Percentiles rank a stretch among this genome's conserved stretches.
These are phyloP conservation scores for Fraxinus albicans DNA, from an alignment of 305 asterid species.

Conservation along the genomic window DNA sequence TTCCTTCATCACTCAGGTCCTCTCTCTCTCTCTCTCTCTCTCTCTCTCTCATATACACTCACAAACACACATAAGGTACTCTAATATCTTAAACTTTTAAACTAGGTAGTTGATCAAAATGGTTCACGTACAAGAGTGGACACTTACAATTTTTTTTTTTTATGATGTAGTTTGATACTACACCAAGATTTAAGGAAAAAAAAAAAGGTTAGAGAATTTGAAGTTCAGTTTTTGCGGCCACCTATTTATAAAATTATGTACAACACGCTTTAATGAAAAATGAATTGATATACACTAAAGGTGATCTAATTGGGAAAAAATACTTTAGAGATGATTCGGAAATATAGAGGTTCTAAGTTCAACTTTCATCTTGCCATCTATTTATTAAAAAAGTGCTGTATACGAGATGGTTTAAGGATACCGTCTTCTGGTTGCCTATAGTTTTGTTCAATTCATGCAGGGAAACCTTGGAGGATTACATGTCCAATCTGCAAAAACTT, in stretches of 20 bases:
- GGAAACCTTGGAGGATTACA: constrained; percentile 50
- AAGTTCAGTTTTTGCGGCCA: not conserved
- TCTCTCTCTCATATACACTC: not conserved
- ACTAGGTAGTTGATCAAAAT: too few species aligned
- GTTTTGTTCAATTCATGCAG: constrained; percentile 25
- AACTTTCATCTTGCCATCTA: too few species aligned
- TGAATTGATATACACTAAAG: not conserved
- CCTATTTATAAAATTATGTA: not conserved
- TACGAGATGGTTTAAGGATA: not conserved
- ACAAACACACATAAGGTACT: too few species aligned
- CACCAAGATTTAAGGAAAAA: too few species aligned
- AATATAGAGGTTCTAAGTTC: too few species aligned
- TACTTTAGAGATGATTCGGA: too few species aligned
- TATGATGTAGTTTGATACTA: too few species aligned
- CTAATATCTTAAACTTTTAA: too few species aligned
- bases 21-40: not conserved
- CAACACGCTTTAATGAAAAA: not conserved
- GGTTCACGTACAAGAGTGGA: too few species aligned
- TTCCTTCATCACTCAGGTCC: constrained; percentile 64
- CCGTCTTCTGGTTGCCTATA: not conserved
- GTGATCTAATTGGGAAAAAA: not conserved
- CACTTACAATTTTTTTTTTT: too few species aligned
- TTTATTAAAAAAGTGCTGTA: too few species aligned
- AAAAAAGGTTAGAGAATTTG: too few species aligned
- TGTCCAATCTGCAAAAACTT: constrained; percentile 43